These are phyloP conservation scores for Asparagopsis taxiformis DNA, from an alignment of 31 red algal species.

Conservation along the genomic window DNA sequence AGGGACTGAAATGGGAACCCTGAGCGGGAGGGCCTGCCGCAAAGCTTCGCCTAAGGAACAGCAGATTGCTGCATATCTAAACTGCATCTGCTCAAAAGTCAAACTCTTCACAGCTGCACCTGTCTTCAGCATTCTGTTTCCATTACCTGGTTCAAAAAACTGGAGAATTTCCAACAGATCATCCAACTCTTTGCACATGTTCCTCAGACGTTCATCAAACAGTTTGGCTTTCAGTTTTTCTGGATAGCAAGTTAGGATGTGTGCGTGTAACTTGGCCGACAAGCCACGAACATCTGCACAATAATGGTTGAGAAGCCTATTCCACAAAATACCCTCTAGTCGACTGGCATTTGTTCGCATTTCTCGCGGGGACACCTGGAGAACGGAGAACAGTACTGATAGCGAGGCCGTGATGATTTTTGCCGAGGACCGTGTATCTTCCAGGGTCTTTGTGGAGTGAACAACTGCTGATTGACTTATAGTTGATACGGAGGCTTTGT, in stretches of 20 bases:
- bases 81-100: background rate
- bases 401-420: background rate
- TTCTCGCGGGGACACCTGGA: background rate
- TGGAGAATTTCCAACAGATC: slow-evolving; percentile 1
- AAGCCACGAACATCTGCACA: background rate
- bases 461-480: slow-evolving; percentile 9
- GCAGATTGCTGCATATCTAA: background rate
- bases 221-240: slow-evolving; percentile 6
- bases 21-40: background rate
- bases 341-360: background rate
- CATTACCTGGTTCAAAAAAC: background rate
- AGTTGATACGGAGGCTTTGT: slow-evolving; percentile 10
- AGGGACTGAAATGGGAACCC: background rate
- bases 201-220: background rate
- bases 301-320: background rate
- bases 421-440: background rate
- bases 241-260: background rate
- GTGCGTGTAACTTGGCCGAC: background rate
- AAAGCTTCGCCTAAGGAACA: background rate
- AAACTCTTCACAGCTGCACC: background rate
- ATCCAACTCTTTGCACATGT: slow-evolving; percentile 1
- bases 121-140: background rate
- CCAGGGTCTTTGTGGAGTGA: background rate
- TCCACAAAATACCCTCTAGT: background rate
- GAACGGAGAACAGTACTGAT: background rate